phyloP scores from a whole-genome alignment of 768 basidiomycete genomes.

The Suillus brevipes region DNA sequence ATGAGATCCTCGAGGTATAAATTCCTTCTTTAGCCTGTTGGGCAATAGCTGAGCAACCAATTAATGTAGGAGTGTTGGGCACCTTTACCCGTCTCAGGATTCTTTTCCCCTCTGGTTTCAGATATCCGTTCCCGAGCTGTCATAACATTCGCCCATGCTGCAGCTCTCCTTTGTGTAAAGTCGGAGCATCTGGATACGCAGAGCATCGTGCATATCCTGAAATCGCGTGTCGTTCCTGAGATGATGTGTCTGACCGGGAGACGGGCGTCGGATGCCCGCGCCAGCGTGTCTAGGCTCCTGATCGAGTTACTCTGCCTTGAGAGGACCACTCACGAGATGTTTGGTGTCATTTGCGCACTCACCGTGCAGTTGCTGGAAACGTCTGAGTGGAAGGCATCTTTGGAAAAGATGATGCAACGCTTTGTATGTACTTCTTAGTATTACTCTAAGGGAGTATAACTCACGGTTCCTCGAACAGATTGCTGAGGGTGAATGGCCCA shows the following conservation, averaged over 20 bases:
- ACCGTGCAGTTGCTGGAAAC: slow-evolving; percentile 42
- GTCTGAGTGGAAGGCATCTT: slow-evolving; percentile 41
- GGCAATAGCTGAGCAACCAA: neutral
- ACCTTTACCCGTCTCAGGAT: neutral
- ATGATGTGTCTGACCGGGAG: slow-evolving; percentile 39
- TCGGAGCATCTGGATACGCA: slow-evolving; percentile 24
- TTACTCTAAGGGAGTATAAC: neutral
- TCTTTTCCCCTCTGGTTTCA: slow-evolving; percentile 40
- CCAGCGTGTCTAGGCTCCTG: slow-evolving; percentile 42
- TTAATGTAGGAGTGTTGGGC: slow-evolving; percentile 7
- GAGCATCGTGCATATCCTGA: slow-evolving; percentile 38
- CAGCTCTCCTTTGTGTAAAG: neutral
- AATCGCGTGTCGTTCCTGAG: slow-evolving; percentile 51
- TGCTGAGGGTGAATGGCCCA: slow-evolving; percentile 42
- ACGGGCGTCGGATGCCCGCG: slow-evolving; percentile 37
- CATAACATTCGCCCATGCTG: slow-evolving; percentile 36
- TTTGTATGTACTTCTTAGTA: slow-evolving; percentile 36
- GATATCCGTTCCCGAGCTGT: slow-evolving; percentile 52
- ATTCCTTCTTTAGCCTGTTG: neutral
- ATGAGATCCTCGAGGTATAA: slow-evolving; percentile 49
- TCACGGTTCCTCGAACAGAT: slow-evolving; percentile 30
- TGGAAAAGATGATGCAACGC: slow-evolving; percentile 42
- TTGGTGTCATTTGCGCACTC: slow-evolving; percentile 35
- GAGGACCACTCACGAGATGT: slow-evolving; percentile 23
- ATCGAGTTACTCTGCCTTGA: slow-evolving; percentile 40